Evolutionary conservation across 345 rosid genomes (phyloP), one percentile per base, ranked within the genome.

Genomic region (Clausena lansium): DNA sequence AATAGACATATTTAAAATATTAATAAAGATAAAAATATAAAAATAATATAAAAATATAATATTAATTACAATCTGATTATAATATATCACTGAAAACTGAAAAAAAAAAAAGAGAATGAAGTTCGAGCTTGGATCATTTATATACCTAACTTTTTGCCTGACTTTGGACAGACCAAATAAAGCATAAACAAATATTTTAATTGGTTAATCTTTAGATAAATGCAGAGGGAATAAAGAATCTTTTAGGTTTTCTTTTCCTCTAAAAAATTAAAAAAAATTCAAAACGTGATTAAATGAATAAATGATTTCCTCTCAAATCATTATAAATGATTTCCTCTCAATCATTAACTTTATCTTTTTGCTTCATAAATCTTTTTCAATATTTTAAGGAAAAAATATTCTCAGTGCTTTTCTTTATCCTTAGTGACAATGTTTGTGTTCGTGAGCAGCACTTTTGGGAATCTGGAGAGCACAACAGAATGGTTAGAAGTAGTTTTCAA

Each of bases 401-500:
- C 50, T 45, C 2, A 3, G 50, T 45, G 50, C 17, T 45, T 0
- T 3, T 45, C 50, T 45, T 45, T 45, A 45, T 45, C 50, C 50
- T 45, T 45, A 45, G 17, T 45, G 17, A 45, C 17, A 45, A 45
- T 45, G 11, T 17, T 4, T 32, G 5, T 30, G 55, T 52, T 36
- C 35, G 45, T 52, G 11, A 72, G 59, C 89, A 95, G 99, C 86
- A 93, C 98, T 27, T 93, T 96, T 47, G 99, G 99, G 67, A 93
- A 89, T 82, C 77, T 96, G 86, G 97, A 91, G 85, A 96, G 97
- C 87, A 92, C 99, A 27, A 92, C 98, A 60, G 99, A 93, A 73
- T 96, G 99, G 99, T 76, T 89, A 1, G 99, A 96, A 82, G 97
- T 93, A 41, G 93, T 96, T 69, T 96, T 96, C 92, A 93, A 96